Base-by-base conservation (phyloP, 2,329 filamentous ascomycete species). In the Sclerotinia trifoliorum region DNA sequence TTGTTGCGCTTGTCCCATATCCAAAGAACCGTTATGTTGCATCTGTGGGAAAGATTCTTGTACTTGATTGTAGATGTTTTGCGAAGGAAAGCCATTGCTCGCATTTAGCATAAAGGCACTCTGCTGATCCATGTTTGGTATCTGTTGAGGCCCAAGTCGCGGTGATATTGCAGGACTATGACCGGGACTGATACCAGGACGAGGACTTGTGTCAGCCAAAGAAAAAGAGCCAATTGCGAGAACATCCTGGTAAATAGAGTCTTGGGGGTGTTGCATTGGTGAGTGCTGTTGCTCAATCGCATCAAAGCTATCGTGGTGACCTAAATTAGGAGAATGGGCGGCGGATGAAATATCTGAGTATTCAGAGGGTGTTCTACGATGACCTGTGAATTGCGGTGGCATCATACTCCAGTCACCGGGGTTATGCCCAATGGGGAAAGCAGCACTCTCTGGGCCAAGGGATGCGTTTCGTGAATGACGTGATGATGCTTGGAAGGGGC, bases 321-420 rank as follows among this genome's bases (percentile, higher is more conserved):
- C 86, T 68, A 97, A 80, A 76, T 92, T 93, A 4, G 94, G 94
- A 24, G 94, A 97, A 32, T 89, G 91, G 29, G 91, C 89, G 21
- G 89, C 91, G 24, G 93, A 96, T 6, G 90, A 96, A 7, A 97
- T 89, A 73, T 97, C 94, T 3, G 93, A 97, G 75, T 90, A 93
- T 74, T 97, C 94, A n/a, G 94, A 97, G 0, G 92, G 91, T 49
- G 87, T 89, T 75, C 94, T 88, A 74, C 93, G 86, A 77, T 97
- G 94, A n/a, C 86, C 84, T 73, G 92, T 90, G 76, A 96, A 97
- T 69, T 83, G 81, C 49, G 81, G 80, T 73, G 85, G 84, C 76
- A 83, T 78, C 76, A 84, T 80, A 46, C 82, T 79, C 87, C 88
- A 90, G 70, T 90, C 87, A 57, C 80, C 80, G 61, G 81, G 80